Evolutionary conservation across 305 asterid species (phyloP), one percentile per base, ranked within the genome.

Genomic region (Lippia alba): DNA sequence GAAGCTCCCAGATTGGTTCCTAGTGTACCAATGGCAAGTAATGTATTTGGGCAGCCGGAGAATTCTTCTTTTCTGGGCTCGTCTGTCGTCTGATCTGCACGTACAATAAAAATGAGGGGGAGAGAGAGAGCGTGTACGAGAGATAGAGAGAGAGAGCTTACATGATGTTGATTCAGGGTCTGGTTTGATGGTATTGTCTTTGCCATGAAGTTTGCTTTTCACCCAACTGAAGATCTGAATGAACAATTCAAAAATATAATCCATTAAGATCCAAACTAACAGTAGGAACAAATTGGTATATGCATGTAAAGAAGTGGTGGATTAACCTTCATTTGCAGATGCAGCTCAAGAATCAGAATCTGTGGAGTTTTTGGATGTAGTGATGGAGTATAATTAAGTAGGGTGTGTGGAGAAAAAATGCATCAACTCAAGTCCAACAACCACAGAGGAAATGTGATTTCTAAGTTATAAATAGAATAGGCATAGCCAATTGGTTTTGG

Each of bases 1-100:
- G 73, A 54, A 36, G 60, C 46, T 64, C 80, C 70, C 2, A 58
- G 18, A 33, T 58, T 69, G 64, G 53, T 83, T 65, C 96, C 96
- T 10, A 89, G 85, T 66, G 92, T 89, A 17, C 96, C 96, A 34
- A 89, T 86, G 6, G 96, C 68, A 6, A 89, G 85, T 16, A 89
- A 72, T 32, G 81, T 82, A 68, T 63, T 76, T 59, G 91, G 82
- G 89, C 90, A 79, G 51, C 83, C 86, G 24, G 71, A 60, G 75
- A 61, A 71, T 67, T 86, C 96, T 83, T 84, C 92, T 67, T 80
- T 79, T 67, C 74, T 4, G 14, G 73, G 15, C 61, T 80, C 73
- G 12, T 65, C 69, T 58, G 66, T 49, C 76, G n/a, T 53, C 67
- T 71, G 24, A 69, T 64, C 92, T 84, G 72, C 5, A 14, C 3